Percentiles rank a stretch among this genome's conserved stretches.
phyloP scores from a whole-genome alignment of 176 grass and related monocot species.

The Poa annua region DNA sequence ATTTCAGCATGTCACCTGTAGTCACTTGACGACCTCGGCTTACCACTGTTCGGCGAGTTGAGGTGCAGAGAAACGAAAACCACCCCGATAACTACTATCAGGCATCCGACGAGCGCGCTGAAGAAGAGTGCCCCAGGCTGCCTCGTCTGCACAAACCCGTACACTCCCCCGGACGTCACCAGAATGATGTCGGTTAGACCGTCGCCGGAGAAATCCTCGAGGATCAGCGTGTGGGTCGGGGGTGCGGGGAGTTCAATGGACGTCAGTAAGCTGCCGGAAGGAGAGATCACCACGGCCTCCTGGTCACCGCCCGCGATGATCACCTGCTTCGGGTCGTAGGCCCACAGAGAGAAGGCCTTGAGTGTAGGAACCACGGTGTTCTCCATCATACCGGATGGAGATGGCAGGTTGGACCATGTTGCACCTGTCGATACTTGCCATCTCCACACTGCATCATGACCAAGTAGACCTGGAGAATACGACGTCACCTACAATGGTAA shows the following conservation, averaged over 20 bases:
- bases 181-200: slow-evolving; percentile 81
- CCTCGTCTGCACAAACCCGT: slow-evolving; percentile 82
- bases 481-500: slow-evolving; percentile 69
- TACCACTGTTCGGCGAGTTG: slow-evolving; percentile 59
- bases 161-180: slow-evolving; percentile 70
- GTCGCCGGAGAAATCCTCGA: slow-evolving; percentile 87
- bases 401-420: slow-evolving; percentile 95
- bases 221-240: slow-evolving; percentile 67
- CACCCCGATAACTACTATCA: slow-evolving; percentile 87
- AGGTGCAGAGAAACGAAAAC: slow-evolving; percentile 89
- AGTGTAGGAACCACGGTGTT: slow-evolving; percentile 84
- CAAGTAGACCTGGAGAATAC: slow-evolving; percentile 75
- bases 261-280: slow-evolving; percentile 66
- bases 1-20: not conserved
- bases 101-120: slow-evolving; percentile 85
- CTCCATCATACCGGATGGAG: slow-evolving; percentile 88
- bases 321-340: slow-evolving; percentile 61
- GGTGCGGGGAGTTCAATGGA: slow-evolving; percentile 74
- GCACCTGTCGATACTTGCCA: slow-evolving; percentile 92
- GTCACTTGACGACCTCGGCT: slow-evolving; percentile 31
- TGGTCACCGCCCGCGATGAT: slow-evolving; percentile 79
- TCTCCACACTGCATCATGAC: slow-evolving; percentile 82
- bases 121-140: slow-evolving; percentile 95
- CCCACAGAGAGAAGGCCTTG: slow-evolving; percentile 67
- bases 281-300: slow-evolving; percentile 85